A percentile compares a stretch with the other conserved stretches of the same genome.
phyloP scores from a whole-genome alignment of 768 basidiomycete species.

The Boletellus ananiceps region DNA sequence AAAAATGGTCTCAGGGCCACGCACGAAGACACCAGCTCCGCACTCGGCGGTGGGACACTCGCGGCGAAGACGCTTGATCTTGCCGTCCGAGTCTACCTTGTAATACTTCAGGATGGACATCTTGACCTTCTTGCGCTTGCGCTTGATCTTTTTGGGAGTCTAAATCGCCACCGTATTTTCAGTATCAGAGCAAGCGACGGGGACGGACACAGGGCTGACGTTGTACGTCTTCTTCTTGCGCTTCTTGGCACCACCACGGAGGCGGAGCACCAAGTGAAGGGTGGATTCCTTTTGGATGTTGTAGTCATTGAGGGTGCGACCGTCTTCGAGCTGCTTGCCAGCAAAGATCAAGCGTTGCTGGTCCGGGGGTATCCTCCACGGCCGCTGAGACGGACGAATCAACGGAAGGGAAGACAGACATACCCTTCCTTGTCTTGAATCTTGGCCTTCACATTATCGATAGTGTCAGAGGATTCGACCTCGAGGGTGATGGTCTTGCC shows the following conservation, averaged over 20 bases:
- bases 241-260: slow-evolving; percentile 99
- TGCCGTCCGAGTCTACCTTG: slow-evolving; percentile 99
- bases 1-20: slow-evolving; percentile 23
- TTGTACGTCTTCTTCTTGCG: slow-evolving; percentile 99
- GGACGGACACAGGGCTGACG: slow-evolving; percentile 43
- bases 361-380: slow-evolving; percentile 76
- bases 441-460: slow-evolving; percentile 97
- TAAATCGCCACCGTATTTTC: slow-evolving; percentile 24
- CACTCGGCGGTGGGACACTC: slow-evolving; percentile 88
- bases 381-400: slow-evolving; percentile 2
- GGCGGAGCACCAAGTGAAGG: slow-evolving; percentile 93
- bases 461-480: slow-evolving; percentile 95
- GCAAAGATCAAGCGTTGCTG: slow-evolving; percentile 99
- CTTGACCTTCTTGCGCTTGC: slow-evolving; percentile 99
- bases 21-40: slow-evolving; percentile 80
- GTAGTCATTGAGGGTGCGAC: slow-evolving; percentile 91
- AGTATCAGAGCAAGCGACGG: not conserved
- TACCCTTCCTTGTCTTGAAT: slow-evolving; percentile 97
- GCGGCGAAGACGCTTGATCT: slow-evolving; percentile 97
- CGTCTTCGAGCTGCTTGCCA: slow-evolving; percentile 99
- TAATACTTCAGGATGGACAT: slow-evolving; percentile 99
- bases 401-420: slow-evolving; percentile 14
- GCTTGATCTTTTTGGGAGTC: slow-evolving; percentile 99
- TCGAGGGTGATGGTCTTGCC: slow-evolving; percentile 98
- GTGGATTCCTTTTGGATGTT: slow-evolving; percentile 99